A percentile compares a stretch with the other conserved stretches of the same genome.
phyloP scores from a whole-genome alignment of 2,329 filamentous ascomycete genomes.

The Aspergillus flavus region DNA sequence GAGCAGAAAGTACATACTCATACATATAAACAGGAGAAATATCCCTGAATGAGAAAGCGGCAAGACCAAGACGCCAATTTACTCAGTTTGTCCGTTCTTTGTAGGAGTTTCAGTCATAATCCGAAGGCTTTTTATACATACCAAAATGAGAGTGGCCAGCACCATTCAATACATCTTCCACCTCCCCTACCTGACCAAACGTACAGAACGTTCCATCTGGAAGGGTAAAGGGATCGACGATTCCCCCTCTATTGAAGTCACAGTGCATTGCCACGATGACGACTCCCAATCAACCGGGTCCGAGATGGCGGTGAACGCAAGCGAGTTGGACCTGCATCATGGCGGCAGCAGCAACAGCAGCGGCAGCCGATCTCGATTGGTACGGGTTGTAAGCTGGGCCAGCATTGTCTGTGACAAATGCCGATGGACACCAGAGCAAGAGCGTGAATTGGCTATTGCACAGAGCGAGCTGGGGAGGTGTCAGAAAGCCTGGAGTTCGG shows the following conservation, averaged over 20 bases:
- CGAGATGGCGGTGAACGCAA: slow-evolving; percentile 22
- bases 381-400: slow-evolving; percentile 34
- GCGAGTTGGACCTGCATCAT: slow-evolving; percentile 15
- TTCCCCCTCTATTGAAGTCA: slow-evolving; percentile 5
- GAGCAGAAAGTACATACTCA: background rate
- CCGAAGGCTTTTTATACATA: background rate
- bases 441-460: slow-evolving; percentile 30
- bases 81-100: background rate
- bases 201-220: slow-evolving; percentile 13
- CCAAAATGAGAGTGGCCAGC: slow-evolving; percentile 22
- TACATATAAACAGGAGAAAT: slow-evolving; percentile 1
- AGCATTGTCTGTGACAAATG: slow-evolving; percentile 30
- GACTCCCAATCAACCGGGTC: slow-evolving; percentile 5
- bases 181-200: slow-evolving; percentile 23
- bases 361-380: slow-evolving; percentile 19
- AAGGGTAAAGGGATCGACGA: slow-evolving; percentile 18
- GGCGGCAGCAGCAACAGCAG: slow-evolving; percentile 14
- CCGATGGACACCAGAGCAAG: slow-evolving; percentile 34
- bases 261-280: slow-evolving; percentile 5
- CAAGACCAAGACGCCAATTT: background rate
- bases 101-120: background rate
- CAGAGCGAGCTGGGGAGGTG: slow-evolving; percentile 33
- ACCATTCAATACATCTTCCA: slow-evolving; percentile 24
- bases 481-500: slow-evolving; percentile 41
- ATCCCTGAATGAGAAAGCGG: background rate